Percentiles rank a stretch among this genome's conserved stretches.
Conservation (phyloP, 2,329 filamentous ascomycete genomes). For the Apiospora marii region DNA sequence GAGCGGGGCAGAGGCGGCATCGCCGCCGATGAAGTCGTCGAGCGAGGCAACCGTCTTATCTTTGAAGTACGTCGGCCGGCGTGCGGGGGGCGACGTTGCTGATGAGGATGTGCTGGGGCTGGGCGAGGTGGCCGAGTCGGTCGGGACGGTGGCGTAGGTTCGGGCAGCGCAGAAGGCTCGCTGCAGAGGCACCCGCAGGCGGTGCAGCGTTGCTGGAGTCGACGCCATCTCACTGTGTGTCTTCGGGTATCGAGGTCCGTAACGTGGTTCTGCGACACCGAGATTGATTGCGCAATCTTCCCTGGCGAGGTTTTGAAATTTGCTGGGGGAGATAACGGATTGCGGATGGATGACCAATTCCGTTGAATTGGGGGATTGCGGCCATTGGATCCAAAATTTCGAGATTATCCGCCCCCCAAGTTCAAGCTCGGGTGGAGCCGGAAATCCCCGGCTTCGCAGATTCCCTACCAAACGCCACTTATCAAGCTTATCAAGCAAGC, state of each 20-base stretch:
- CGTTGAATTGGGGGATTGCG: background rate
- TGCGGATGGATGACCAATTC: conserved; percentile 14
- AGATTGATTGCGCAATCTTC: conserved; percentile 8
- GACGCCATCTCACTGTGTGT: conserved; percentile 35
- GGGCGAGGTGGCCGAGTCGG: conserved; percentile 29
- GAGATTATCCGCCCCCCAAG: conserved; percentile 10
- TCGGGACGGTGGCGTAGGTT: conserved; percentile 42
- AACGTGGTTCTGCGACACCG: background rate
- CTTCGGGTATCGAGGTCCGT: background rate
- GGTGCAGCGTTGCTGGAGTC: conserved; percentile 37
- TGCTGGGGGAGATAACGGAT: conserved; percentile 14
- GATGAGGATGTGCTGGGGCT: conserved; percentile 23
- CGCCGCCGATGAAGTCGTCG: conserved; percentile 59
- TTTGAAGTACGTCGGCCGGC: conserved; percentile 65
- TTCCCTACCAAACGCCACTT: background rate
- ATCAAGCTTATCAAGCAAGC: background rate
- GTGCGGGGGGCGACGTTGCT: conserved; percentile 33
- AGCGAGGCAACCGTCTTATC: conserved; percentile 64
- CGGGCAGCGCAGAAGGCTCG: conserved; percentile 36
- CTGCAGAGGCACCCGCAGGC: conserved; percentile 39
- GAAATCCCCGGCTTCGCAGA: conserved; percentile 18
- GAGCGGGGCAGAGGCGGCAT: conserved; percentile 49
- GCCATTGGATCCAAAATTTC: conserved; percentile 9
- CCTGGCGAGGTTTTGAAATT: background rate
- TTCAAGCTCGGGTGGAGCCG: conserved; percentile 15